A percentile compares a stretch with the other conserved stretches of the same genome.
Conservation (phyloP, 257 asterid genomes). For the Solanum tarijense region DNA sequence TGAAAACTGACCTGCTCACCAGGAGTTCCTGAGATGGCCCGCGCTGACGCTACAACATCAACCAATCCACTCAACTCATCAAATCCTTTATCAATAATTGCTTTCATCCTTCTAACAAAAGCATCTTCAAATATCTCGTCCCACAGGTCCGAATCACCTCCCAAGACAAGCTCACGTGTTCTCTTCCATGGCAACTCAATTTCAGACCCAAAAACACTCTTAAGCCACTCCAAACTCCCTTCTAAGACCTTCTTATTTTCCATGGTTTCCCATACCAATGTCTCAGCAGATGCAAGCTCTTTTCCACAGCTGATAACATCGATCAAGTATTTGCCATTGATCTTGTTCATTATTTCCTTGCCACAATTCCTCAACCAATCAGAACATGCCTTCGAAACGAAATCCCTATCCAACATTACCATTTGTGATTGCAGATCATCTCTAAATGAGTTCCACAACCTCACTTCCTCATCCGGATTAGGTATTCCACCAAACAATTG, state of each 20-base stretch:
- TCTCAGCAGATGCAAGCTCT: conserved; percentile 89
- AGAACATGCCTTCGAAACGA: conserved; percentile 74
- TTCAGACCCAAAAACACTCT: conserved; percentile 95
- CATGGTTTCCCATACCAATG: conserved; percentile 84
- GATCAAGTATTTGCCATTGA: conserved; percentile 67
- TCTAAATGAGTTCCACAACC: conserved; percentile 80
- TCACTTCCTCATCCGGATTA: conserved; percentile 84
- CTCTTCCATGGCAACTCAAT: conserved; percentile 96
- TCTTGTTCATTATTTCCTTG: conserved; percentile 68
- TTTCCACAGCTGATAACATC: conserved; percentile 75
- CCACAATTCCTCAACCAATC: conserved; percentile 94
- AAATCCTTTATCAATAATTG: conserved; percentile 57
- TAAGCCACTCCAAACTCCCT: conserved; percentile 98
- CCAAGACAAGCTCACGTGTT: conserved; percentile 87
- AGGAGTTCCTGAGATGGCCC: conserved; percentile 35
- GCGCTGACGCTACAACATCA: conserved; percentile 60
- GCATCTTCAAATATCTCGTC: conserved; percentile 93
- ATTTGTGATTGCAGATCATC: conserved; percentile 69
- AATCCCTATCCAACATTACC: conserved; percentile 59
- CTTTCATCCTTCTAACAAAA: conserved; percentile 88
- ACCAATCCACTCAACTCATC: conserved; percentile 56
- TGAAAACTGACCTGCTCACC: conserved; percentile 43
- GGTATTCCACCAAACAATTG: conserved; percentile 99
- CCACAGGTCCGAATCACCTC: conserved; percentile 96
- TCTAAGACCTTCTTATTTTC: conserved; percentile 82